phyloP scores from a whole-genome alignment of 148 eudicot genomes.

The Vaccinium darrowii region DNA sequence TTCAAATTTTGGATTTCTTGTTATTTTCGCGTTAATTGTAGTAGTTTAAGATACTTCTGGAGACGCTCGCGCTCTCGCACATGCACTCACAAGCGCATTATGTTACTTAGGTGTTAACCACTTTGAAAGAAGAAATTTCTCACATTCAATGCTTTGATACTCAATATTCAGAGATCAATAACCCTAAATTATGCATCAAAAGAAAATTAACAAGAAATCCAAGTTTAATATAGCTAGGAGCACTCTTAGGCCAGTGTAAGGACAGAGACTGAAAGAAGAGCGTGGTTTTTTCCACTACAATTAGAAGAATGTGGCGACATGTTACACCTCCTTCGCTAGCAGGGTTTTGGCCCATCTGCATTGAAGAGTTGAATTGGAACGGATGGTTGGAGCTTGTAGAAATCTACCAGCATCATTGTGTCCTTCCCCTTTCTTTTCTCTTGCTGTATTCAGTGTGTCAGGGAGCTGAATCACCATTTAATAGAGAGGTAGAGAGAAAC shows the following conservation, averaged over 20 bases:
- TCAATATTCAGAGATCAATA: neutral
- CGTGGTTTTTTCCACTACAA: too few species aligned
- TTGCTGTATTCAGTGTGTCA: neutral
- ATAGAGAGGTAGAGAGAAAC: neutral
- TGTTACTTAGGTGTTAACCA: neutral
- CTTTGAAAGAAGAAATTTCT: neutral
- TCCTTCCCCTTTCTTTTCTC: neutral
- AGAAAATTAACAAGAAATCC: neutral
- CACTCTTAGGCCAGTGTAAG: neutral
- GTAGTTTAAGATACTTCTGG: too few species aligned
- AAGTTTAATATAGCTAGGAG: too few species aligned
- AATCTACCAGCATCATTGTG: neutral
- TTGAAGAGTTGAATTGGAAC: neutral
- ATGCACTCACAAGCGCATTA: too few species aligned
- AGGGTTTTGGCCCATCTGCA: neutral
- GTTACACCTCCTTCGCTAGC: neutral
- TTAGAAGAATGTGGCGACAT: neutral
- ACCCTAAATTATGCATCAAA: neutral
- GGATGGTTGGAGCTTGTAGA: neutral
- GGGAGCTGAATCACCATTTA: neutral
- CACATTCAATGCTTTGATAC: neutral
- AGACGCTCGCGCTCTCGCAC: too few species aligned
- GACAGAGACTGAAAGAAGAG: neutral
- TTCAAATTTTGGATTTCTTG: too few species aligned
- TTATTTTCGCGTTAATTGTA: too few species aligned